Evolutionary conservation across 2,329 filamentous ascomycete species (phyloP), one percentile per base, ranked within the genome.

Genomic region (Thermothelomyces thermophilus): DNA sequence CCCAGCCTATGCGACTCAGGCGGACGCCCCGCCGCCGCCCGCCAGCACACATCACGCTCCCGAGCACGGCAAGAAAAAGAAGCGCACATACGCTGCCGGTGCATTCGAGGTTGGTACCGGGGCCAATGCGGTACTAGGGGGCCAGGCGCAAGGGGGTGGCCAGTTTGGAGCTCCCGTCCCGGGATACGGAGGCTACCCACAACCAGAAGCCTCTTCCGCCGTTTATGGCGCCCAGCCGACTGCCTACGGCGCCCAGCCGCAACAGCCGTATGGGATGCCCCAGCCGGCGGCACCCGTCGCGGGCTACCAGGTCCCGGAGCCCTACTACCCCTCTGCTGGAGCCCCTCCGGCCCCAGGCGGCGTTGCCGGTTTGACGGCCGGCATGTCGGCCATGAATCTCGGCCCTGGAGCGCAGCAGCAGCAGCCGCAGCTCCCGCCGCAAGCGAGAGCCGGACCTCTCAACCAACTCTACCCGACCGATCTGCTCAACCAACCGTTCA

Each of bases 381-480:
- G 89, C 59, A 89, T 97, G 64, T 82, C 88, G 62, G 84, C 86
- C 59, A 91, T 97, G 77, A 84, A 84, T 48, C 80, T 97, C 75
- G 86, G 86, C 62, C 76, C 77, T 11, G 79, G 78, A 56, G 77
- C 77, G 56, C 72, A 74, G 43, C 74, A 73, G 66, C 75, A 72
- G 43, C 74, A 74, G 56, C 74, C 77, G 57, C 73, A 75, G 51
- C 73, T 73, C 66, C 75, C 73, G 44, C 71, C 74, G n/a, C 70
- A 69, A 54, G 63, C 66, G 20, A 67, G 68, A 61, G 71, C 63
- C 59, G 75, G 71, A 59, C 74, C 72, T 60, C 73, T 95, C 59
- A 97, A 96, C 70, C 88, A 91, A 70, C 80, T 97, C 52, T 91
- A 93, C 66, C 87, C 90, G 16, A 91, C 90, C 37, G 93, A 98